Evolutionary conservation across 768 basidiomycete species (phyloP), one percentile per base, ranked within the genome.

Genomic region (Lactarius hengduanensis): DNA sequence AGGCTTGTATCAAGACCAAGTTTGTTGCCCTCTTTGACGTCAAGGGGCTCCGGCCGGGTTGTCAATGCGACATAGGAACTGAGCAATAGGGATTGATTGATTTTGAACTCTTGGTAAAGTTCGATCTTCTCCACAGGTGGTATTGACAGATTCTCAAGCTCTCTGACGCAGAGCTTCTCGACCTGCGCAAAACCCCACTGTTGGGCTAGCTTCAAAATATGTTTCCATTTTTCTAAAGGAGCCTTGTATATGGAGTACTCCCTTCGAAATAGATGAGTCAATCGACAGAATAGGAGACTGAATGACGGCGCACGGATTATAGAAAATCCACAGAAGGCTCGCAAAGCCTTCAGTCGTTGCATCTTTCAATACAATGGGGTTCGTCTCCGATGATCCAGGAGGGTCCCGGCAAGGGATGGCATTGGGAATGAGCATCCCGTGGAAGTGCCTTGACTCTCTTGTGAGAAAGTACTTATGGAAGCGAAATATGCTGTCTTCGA

Each of bases 391-490:
- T 2, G 71, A 71, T 7, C 74, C 76, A 57, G 71, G 74, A 13
- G 72, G 68, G 28, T 69, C 60, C 59, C 71, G 69, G 5, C 73
- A 74, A 0, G 72, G 70, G 18, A 72, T 56, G 0, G 72, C 15
- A 5, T 40, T 50, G 1, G 68, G 59, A 1, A 61, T 62, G 34
- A 76, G 71, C 54, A 69, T 62, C 22, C 71, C 63, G 18, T 67
- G 66, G 72, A 88, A 87, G 34, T 76, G 79, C 0, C 74, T 59
- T 0, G 87, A 88, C 59, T 90, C 87, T 0, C 88, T 77, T n/a
- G 80, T 79, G 47, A 90, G 87, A 59, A 89, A 88, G 50, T 83
- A 84, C 0, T 82, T 79, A 64, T 89, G 87, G 0, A 90, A 79
- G 0, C 82, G 77, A 67, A 86, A 90, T 0, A 83, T 75, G 4